Conservation (phyloP, 179 eudicot species). For the Nepenthes alata region DNA sequence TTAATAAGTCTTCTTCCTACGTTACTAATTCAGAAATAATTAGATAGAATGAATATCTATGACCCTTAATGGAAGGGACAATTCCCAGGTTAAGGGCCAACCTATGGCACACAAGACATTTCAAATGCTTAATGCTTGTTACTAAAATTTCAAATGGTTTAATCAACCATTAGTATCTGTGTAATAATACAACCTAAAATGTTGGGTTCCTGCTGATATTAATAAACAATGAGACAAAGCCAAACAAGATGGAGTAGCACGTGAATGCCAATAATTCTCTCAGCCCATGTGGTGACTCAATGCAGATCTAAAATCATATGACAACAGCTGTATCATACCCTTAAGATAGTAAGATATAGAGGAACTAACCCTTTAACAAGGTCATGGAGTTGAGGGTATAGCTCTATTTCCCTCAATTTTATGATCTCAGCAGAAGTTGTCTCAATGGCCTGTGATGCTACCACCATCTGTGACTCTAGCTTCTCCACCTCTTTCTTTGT, state of each 20-base stretch:
- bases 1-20: too few species aligned
- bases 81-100: too few species aligned
- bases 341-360: too few species aligned
- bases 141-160: too few species aligned
- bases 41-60: too few species aligned
- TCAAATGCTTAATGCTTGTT: too few species aligned
- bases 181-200: too few species aligned
- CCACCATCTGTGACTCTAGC: constrained; percentile 62
- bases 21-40: too few species aligned
- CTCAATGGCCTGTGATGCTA: constrained; percentile 74
- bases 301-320: not conserved
- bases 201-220: too few species aligned
- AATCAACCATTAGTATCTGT: too few species aligned
- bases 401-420: constrained; percentile 75
- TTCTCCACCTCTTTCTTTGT: constrained; percentile 87
- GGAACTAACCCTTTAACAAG: constrained; percentile 73
- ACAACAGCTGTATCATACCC: not conserved
- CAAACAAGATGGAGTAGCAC: constrained; percentile 14
- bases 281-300: constrained; percentile 1
- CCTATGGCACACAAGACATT: too few species aligned
- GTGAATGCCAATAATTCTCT: constrained; percentile 20
- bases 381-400: constrained; percentile 85
- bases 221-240: constrained; percentile 6
- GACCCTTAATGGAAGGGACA: too few species aligned
- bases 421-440: constrained; percentile 74